phyloP scores from a whole-genome alignment of 1,284 basidiomycete species.

The Rhodofomes roseus region DNA sequence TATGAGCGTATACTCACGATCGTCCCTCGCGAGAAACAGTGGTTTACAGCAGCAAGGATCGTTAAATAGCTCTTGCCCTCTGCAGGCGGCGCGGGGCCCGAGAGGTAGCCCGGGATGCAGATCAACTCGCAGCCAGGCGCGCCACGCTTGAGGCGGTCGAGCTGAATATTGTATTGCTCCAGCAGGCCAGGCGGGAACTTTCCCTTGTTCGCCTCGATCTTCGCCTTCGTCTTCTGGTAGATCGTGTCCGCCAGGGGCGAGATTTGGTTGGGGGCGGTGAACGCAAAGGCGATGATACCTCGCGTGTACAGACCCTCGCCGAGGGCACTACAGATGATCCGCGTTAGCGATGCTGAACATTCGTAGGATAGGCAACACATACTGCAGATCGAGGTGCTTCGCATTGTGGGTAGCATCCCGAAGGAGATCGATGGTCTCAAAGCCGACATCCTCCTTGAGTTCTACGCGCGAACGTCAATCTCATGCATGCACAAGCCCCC shows the following conservation, averaged over 20 bases:
- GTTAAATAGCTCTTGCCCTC: conserved; percentile 32
- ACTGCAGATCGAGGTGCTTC: conserved; percentile 32
- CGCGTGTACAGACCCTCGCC: conserved; percentile 27
- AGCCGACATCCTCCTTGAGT: conserved; percentile 25
- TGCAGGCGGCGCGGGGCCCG: conserved; percentile 22
- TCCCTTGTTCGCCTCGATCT: conserved; percentile 20
- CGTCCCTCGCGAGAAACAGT: conserved; percentile 36
- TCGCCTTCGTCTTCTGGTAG: conserved; percentile 23
- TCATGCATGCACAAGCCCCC: neutral
- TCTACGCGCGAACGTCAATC: conserved; percentile 15
- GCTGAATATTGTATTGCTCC: conserved; percentile 34
- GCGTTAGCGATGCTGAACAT: neutral
- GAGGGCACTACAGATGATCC: conserved; percentile 14
- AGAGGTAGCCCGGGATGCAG: conserved; percentile 21
- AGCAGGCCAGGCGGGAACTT: conserved; percentile 25
- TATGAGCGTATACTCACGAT: conserved; percentile 26
- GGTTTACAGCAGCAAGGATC: conserved; percentile 28
- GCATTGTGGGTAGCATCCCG: conserved; percentile 23
- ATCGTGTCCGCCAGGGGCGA: conserved; percentile 22
- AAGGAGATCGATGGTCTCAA: conserved; percentile 29
- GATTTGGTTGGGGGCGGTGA: conserved; percentile 20
- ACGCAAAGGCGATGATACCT: conserved; percentile 26
- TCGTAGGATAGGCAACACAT: conserved; percentile 3
- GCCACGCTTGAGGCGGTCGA: conserved; percentile 26
- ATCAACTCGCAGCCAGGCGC: conserved; percentile 29